Evolutionary conservation across 768 basidiomycete genomes (phyloP).

Genomic region (Tulasnella calospora): DNA sequence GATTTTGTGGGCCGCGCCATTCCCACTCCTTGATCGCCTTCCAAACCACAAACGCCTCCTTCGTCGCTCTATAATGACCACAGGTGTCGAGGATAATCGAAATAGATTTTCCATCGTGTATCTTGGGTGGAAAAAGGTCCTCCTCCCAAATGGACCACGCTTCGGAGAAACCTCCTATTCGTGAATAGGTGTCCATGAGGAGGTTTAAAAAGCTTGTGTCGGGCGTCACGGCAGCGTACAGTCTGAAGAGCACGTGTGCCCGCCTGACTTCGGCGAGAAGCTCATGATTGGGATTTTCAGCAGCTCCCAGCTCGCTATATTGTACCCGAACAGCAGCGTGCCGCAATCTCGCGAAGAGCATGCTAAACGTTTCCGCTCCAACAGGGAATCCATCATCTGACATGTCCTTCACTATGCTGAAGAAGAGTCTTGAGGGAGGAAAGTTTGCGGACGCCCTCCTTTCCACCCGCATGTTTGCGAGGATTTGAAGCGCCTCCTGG

Average conservation of each 20-base stretch:
- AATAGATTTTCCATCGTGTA: constrained; percentile 59
- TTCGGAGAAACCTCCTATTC: constrained; percentile 63
- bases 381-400: constrained; percentile 27
- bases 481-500: background rate
- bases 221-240: constrained; percentile 71
- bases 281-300: background rate
- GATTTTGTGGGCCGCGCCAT: constrained; percentile 39
- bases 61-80: constrained; percentile 52
- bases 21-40: constrained; percentile 43
- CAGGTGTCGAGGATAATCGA: constrained; percentile 85
- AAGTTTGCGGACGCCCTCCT: background rate
- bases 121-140: constrained; percentile 54
- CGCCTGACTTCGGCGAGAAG: constrained; percentile 43
- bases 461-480: background rate
- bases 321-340: constrained; percentile 25
- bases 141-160: constrained; percentile 75
- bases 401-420: constrained; percentile 32
- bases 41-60: constrained; percentile 53
- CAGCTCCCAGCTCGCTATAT: background rate
- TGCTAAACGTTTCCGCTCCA: constrained; percentile 30
- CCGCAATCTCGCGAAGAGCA: constrained; percentile 33
- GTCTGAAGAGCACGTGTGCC: constrained; percentile 68
- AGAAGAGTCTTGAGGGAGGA: constrained; percentile 14
- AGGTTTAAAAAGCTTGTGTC: constrained; percentile 71
- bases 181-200: constrained; percentile 84